These are phyloP conservation scores for Aspergillus sclerotioniger DNA, from an alignment of 495 filamentous ascomycete species.

Conservation along the genomic window DNA sequence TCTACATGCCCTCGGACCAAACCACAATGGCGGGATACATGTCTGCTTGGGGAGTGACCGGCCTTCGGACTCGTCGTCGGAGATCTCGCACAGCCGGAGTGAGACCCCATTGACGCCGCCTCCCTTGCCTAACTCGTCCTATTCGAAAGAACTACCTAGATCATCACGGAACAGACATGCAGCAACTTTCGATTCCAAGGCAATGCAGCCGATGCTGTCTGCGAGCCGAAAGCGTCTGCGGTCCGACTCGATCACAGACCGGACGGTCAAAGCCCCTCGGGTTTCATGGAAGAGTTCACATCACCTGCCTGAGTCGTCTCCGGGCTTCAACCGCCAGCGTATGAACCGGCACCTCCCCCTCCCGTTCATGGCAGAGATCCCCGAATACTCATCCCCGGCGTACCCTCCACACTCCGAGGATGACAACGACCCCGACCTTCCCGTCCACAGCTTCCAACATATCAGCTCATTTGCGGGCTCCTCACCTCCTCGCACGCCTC, in stretches of 20 bases:
- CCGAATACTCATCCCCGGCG: conserved; percentile 58
- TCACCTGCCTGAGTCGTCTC: conserved; percentile 78
- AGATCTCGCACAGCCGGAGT: conserved; percentile 46
- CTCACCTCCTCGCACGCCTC: conserved; percentile 79
- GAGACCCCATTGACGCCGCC: conserved; percentile 49
- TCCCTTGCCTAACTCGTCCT: conserved; percentile 36
- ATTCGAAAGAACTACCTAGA: conserved; percentile 46
- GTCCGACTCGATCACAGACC: conserved; percentile 60
- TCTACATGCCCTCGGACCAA: conserved; percentile 44
- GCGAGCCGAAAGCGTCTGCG: conserved; percentile 64
- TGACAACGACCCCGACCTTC: conserved; percentile 70
- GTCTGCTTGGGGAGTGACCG: conserved; percentile 33
- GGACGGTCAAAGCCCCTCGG: conserved; percentile 54
- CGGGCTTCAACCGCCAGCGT: conserved; percentile 47
- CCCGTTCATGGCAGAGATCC: conserved; percentile 70
- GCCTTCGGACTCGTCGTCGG: conserved; percentile 78
- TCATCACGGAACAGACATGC: conserved; percentile 49
- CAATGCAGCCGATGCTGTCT: conserved; percentile 49
- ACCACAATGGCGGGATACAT: conserved; percentile 63
- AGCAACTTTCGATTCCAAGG: conserved; percentile 43
- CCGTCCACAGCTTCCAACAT: conserved; percentile 69
- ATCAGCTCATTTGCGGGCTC: conserved; percentile 56
- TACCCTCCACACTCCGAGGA: conserved; percentile 69
- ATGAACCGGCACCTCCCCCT: conserved; percentile 50
- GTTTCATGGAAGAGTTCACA: conserved; percentile 70